Evolutionary conservation across 1,284 basidiomycete genomes (phyloP), one percentile per base, ranked within the genome.

Genomic region (Cutaneotrichosporon curvatum): DNA sequence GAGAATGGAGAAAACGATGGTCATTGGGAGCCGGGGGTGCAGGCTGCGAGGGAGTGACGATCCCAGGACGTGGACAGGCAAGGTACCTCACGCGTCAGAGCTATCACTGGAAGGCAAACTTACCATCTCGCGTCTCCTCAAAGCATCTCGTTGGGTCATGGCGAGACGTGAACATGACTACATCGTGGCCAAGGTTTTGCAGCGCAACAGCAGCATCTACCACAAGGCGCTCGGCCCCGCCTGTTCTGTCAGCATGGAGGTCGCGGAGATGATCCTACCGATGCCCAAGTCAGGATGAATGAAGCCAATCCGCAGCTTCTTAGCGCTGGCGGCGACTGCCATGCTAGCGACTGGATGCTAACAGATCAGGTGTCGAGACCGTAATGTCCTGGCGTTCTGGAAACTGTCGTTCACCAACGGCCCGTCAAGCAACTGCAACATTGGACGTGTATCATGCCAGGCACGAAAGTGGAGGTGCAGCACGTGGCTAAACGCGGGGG

Each of bases 241-340:
- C 91, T 94, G 57, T 8, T 9, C 1, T 15, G 45, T 39, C 18
- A 47, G 42, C 36, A 21, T 3, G 11, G n/a, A 6, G 10, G n/a
- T 36, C 31, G 15, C n/a, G 12, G 18, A 40, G 15, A 15, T 32
- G 4, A 21, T 70, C 78, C 55, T 56, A 87, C 92, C 92, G 45
- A 96, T 94, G 42, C 92, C 92, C 4, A 96, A 76, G 74, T 97
- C 92, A 20, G 92, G 92, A 67, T 97, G 92, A 46, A 96, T 77
- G 71, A 96, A 92, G 4, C 85, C 90, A 53, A 97, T 77, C 14
- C 77, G 58, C 37, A 78, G 59, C 47, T 64, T 63, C 39, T 53
- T 56, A 15, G 37, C 45, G 20, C 25, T 18, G 16, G n/a, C 43
- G 4, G 30, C 16, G 30, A 37, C 40, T n/a, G 31, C 15, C 47